Evolutionary conservation across 1,139 yeast genomes (phyloP).

Genomic region (Hanseniaspora uvarum): DNA sequence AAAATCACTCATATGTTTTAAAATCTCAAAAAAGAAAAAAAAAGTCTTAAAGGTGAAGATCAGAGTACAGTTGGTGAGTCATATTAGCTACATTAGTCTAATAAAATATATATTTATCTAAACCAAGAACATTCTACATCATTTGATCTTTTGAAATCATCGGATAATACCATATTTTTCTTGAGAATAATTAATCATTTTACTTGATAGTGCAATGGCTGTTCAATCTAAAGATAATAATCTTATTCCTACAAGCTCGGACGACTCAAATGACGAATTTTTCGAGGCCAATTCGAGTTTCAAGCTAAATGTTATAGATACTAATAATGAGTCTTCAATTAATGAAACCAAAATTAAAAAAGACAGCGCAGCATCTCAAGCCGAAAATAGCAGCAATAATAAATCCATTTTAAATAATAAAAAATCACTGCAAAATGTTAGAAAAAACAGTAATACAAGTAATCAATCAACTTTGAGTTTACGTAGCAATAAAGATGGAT

Average conservation of each 20-base stretch:
- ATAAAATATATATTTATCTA: too few relatives aligned
- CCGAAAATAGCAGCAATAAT: not conserved
- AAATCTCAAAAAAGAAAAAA: not conserved
- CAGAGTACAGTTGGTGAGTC: too few relatives aligned
- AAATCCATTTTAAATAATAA: not conserved
- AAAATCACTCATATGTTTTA: not conserved
- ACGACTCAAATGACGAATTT: slow-evolving; percentile 7
- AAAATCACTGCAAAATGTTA: not conserved
- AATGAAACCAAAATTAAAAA: not conserved
- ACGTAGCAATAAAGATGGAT: slow-evolving; percentile 1
- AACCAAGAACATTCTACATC: too few relatives aligned
- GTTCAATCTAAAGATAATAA: not conserved
- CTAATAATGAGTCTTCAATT: not conserved
- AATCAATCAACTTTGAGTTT: slow-evolving; percentile 11
- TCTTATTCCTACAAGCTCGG: not conserved
- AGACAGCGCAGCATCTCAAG: not conserved
- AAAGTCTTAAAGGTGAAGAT: not conserved
- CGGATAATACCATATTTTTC: too few relatives aligned
- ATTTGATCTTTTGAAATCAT: too few relatives aligned
- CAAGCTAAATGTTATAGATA: not conserved
- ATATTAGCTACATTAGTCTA: too few relatives aligned
- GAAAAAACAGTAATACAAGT: slow-evolving; percentile 14
- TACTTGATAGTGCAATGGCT: too few relatives aligned
- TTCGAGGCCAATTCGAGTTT: slow-evolving; percentile 15
- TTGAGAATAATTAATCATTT: too few relatives aligned